Evolutionary conservation across 805 yeast genomes (phyloP).

Genomic region (Ogataea trehalophila): DNA sequence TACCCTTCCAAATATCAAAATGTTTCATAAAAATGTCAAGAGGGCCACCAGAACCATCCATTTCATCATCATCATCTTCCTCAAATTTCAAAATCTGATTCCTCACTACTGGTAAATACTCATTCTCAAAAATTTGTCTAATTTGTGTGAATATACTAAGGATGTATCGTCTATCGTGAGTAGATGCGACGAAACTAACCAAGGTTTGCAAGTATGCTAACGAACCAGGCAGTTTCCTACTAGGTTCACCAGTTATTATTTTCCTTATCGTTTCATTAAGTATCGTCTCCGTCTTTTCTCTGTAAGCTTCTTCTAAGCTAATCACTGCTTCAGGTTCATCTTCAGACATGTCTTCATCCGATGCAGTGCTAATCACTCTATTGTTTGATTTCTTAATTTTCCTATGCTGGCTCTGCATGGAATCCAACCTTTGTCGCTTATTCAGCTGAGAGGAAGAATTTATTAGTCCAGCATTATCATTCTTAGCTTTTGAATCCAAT

Average conservation of each 20-base stretch:
- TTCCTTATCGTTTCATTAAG: slow-evolving; percentile 9
- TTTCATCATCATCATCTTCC: not conserved
- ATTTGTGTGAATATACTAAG: not conserved
- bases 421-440: not conserved
- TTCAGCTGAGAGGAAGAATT: not conserved
- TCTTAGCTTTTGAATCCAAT: no score
- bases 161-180: not conserved
- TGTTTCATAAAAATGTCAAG: slow-evolving; percentile 1
- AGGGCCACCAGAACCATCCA: not conserved
- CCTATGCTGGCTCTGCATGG: not conserved
- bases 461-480: no score
- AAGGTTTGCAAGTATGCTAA: slow-evolving; percentile 9
- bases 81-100: no score
- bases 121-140: not conserved
- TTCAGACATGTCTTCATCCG: not conserved
- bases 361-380: not conserved
- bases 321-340: not conserved
- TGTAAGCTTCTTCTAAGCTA: not conserved
- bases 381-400: not conserved
- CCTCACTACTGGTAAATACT: not conserved
- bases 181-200: slow-evolving; percentile 2
- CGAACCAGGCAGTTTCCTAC: slow-evolving; percentile 6
- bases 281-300: not conserved
- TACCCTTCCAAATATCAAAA: slow-evolving; percentile 12
- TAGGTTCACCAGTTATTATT: slow-evolving; percentile 7